These are phyloP conservation scores for Chloris gayana DNA, from an alignment of 176 grass and related monocot species.

Conservation along the genomic window DNA sequence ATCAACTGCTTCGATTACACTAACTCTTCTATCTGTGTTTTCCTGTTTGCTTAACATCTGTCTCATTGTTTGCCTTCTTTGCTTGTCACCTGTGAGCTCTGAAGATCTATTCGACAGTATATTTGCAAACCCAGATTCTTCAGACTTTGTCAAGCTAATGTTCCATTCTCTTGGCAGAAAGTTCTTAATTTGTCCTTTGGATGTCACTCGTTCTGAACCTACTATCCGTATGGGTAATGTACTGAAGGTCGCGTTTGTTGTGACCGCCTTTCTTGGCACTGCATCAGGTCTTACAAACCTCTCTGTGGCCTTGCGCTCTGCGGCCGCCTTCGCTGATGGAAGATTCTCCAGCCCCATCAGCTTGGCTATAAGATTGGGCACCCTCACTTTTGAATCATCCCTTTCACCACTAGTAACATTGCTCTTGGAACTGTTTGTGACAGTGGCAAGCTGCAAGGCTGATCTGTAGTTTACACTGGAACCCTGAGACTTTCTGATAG, in stretches of 20 bases:
- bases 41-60: constrained; percentile 43
- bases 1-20: constrained; percentile 30
- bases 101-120: constrained; percentile 22
- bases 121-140: constrained; percentile 28
- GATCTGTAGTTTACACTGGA: constrained; percentile 28
- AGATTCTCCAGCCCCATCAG: constrained; percentile 92
- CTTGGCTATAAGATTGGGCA: constrained; percentile 81
- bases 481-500: constrained; percentile 43
- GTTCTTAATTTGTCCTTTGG: constrained; percentile 37
- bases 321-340: constrained; percentile 42
- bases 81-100: constrained; percentile 33
- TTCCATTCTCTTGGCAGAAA: constrained; percentile 43
- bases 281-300: constrained; percentile 58
- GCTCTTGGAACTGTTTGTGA: constrained; percentile 20
- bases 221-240: constrained; percentile 48
- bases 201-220: constrained; percentile 33
- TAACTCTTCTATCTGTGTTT: constrained; percentile 25
- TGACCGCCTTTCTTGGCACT: constrained; percentile 32
- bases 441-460: constrained; percentile 15
- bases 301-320: constrained; percentile 39
- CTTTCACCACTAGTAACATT: constrained; percentile 24
- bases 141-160: constrained; percentile 39
- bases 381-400: constrained; percentile 61
- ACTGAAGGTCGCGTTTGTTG: neutral
- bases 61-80: constrained; percentile 55